Evolutionary conservation across 306 rosid species (phyloP).

Genomic region (Vigna hirtella): DNA sequence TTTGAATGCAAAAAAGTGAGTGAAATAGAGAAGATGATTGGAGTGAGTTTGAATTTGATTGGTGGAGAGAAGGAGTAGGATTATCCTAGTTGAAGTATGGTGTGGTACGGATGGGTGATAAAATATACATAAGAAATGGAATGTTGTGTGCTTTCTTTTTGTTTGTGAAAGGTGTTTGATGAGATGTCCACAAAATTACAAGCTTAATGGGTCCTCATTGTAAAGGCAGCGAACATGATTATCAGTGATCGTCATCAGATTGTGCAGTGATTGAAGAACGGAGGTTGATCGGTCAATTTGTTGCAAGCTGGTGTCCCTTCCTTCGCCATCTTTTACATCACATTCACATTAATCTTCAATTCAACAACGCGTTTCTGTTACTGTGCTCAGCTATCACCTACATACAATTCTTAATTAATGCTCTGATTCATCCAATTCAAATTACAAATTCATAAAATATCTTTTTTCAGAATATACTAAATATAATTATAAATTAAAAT

Average conservation of each 20-base stretch:
- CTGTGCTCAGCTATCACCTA: too few relatives aligned
- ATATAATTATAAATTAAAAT: too few relatives aligned
- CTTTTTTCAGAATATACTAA: too few relatives aligned
- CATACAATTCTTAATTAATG: too few relatives aligned
- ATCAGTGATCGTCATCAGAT: background rate
- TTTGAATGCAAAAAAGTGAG: background rate
- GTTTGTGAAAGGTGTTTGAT: constrained; percentile 24
- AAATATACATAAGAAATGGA: constrained; percentile 8
- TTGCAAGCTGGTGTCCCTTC: constrained; percentile 43
- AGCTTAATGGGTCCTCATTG: constrained; percentile 41
- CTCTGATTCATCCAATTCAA: too few relatives aligned
- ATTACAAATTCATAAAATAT: too few relatives aligned
- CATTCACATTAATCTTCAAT: background rate
- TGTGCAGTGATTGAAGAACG: background rate
- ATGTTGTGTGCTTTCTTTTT: constrained; percentile 40
- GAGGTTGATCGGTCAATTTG: constrained; percentile 44
- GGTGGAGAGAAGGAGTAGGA: background rate
- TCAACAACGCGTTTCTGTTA: background rate
- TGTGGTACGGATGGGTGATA: background rate
- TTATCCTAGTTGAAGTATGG: constrained; percentile 2
- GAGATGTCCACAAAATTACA: constrained; percentile 10
- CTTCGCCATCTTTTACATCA: background rate
- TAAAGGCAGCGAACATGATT: background rate
- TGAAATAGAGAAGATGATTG: background rate
- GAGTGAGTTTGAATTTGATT: constrained; percentile 9